Base-by-base conservation (phyloP, 2,329 filamentous ascomycete species). In the Trichoderma sp. region DNA sequence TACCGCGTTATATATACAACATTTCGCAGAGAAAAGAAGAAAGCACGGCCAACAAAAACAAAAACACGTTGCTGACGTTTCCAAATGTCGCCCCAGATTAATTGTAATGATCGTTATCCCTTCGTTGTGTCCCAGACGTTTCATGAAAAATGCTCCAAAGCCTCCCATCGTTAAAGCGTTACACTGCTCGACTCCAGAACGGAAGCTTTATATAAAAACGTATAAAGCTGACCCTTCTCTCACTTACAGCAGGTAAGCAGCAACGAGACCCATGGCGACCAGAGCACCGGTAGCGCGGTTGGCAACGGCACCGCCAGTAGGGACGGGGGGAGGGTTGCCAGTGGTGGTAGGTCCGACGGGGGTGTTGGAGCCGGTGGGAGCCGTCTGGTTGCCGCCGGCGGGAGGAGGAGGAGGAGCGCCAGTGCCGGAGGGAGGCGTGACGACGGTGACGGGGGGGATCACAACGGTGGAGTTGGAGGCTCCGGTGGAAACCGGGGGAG, bases 201-300 rank as follows among this genome's bases (percentile, higher is more conserved):
- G 51, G 32, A 66, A 61, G 32, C 21, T 43, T 43, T 43, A n/a
- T 43, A 18, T 14, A 14, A 13, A 14, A 4, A 13, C 5, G 4
- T 34, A 32, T 7, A 39, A 52, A 52, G 28, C 37, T 30, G 8
- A 1, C 18, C 6, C 49, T 14, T 30, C 4, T 4, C 58, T 68
- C 51, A 26, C 59, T 80, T 80, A 85, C 65, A 85, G 69, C 68
- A 85, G 75, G 72, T 78, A 81, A 66, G 76, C 81, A 58, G 77
- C 82, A 11, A 79, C 72, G 37, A 82, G 68, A 26, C 81, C 83
- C 28, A 80, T 74, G 14, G 78, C 74, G 7, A 78, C 82, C 28
- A 81, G 75, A 13, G 79, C 74, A 26, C 78, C 77, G 34, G 77
- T 78, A 51, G 75, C 77, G 6, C 71, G 72, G 73, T 79, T 80